Conservation (phyloP, 768 basidiomycete genomes). For the Suillus subaureus region DNA sequence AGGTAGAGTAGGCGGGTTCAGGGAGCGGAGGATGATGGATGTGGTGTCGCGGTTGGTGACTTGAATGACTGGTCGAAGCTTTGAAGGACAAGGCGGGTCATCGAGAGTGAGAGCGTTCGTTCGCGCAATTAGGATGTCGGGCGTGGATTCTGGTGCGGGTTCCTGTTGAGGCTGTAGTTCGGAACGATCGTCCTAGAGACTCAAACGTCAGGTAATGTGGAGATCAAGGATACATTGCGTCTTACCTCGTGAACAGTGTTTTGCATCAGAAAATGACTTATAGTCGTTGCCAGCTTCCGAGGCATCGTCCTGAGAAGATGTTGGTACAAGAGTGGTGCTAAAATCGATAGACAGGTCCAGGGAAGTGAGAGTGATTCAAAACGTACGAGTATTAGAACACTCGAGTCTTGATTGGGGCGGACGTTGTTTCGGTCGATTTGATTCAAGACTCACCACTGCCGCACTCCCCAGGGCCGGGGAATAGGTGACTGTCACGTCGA, state of each 20-base stretch:
- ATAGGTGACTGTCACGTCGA: too few relatives aligned
- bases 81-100: not conserved
- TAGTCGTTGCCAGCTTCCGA: not conserved
- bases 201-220: not conserved
- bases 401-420: too few relatives aligned
- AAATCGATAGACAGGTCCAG: not conserved
- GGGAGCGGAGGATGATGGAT: not conserved
- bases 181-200: not conserved
- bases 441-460: too few relatives aligned
- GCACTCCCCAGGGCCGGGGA: too few relatives aligned
- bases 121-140: not conserved
- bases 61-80: not conserved
- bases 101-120: not conserved
- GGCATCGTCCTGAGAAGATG: not conserved
- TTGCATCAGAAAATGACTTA: not conserved
- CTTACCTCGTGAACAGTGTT: not conserved
- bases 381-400: too few relatives aligned
- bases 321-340: not conserved
- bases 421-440: too few relatives aligned
- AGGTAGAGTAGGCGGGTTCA: not conserved
- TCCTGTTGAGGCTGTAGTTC: not conserved
- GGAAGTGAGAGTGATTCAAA: not conserved
- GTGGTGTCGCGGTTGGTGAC: not conserved
- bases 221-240: not conserved
- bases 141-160: not conserved